phyloP scores from a whole-genome alignment of 169 alveolate species.

The Plasmodium coatneyi region DNA sequence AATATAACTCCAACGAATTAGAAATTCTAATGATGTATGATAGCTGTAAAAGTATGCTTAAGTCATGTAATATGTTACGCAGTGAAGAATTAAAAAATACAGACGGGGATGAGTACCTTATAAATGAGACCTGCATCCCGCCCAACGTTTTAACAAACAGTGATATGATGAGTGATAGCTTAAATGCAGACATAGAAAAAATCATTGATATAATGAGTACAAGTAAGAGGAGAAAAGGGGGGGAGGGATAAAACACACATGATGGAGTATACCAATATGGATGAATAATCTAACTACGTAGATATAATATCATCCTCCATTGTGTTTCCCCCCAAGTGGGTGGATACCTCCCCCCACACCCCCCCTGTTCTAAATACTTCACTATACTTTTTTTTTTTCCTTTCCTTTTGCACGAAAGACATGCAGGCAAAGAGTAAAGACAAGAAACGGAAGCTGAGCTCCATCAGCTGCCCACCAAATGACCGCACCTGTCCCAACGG shows the following conservation, averaged over 20 bases:
- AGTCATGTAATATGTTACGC: background rate
- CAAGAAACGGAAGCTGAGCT: slow-evolving; percentile 43
- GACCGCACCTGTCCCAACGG: background rate
- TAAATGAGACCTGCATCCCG: slow-evolving; percentile 1
- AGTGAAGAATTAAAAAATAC: slow-evolving; percentile 18
- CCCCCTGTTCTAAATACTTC: background rate
- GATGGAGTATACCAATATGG: background rate
- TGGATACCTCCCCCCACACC: background rate
- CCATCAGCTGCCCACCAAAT: background rate
- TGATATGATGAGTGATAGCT: slow-evolving; percentile 23
- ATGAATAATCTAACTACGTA: background rate
- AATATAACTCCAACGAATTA: background rate
- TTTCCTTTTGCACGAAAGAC: background rate
- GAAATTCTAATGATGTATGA: slow-evolving; percentile 27
- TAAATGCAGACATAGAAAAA: slow-evolving; percentile 40
- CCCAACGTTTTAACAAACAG: slow-evolving; percentile 12
- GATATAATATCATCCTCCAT: background rate
- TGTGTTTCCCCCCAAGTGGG: no score
- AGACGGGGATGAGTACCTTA: slow-evolving; percentile 5
- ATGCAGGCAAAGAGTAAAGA: slow-evolving; percentile 1
- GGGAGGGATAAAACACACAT: background rate
- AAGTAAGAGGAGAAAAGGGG: slow-evolving; percentile 10
- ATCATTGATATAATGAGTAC: slow-evolving; percentile 67
- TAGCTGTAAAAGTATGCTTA: slow-evolving; percentile 18
- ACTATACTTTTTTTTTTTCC: background rate